phyloP scores from a whole-genome alignment of 2,329 filamentous ascomycete species.

The Colletotrichum sp. region DNA sequence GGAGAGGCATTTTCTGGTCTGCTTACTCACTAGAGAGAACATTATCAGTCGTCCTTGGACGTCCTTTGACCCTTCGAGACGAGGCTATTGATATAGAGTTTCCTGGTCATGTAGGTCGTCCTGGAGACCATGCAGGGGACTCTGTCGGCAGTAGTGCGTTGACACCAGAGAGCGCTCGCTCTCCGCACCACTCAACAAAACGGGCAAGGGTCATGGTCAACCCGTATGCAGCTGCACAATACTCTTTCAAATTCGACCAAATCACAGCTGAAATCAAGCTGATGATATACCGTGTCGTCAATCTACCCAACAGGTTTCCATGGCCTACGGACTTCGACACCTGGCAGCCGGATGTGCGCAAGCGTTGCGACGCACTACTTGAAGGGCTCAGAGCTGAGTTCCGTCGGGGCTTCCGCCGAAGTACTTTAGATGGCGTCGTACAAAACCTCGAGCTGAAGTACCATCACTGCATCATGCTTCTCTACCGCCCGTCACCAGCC shows the following conservation, averaged over 20 bases:
- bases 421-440: constrained; percentile 17
- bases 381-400: neutral
- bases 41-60: constrained; percentile 58
- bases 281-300: constrained; percentile 20
- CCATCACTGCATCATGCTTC: constrained; percentile 32
- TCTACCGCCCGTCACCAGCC: constrained; percentile 32
- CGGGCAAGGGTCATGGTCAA: neutral
- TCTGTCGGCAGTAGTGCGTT: neutral
- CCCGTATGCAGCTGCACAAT: neutral
- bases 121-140: neutral
- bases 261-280: neutral
- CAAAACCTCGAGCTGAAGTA: constrained; percentile 34
- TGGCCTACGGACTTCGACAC: constrained; percentile 25
- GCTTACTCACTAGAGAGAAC: constrained; percentile 55
- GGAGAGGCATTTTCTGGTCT: constrained; percentile 59
- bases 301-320: constrained; percentile 26
- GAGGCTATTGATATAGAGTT: constrained; percentile 54
- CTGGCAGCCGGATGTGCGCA: constrained; percentile 25
- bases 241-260: neutral
- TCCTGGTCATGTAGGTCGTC: neutral
- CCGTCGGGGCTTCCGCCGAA: neutral
- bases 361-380: constrained; percentile 18
- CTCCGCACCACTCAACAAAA: neutral
- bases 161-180: neutral
- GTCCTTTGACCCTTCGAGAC: constrained; percentile 57